These are phyloP conservation scores for Geranomyces variabilis DNA, from an alignment of 192 early-diverging fungal species.

Conservation along the genomic window DNA sequence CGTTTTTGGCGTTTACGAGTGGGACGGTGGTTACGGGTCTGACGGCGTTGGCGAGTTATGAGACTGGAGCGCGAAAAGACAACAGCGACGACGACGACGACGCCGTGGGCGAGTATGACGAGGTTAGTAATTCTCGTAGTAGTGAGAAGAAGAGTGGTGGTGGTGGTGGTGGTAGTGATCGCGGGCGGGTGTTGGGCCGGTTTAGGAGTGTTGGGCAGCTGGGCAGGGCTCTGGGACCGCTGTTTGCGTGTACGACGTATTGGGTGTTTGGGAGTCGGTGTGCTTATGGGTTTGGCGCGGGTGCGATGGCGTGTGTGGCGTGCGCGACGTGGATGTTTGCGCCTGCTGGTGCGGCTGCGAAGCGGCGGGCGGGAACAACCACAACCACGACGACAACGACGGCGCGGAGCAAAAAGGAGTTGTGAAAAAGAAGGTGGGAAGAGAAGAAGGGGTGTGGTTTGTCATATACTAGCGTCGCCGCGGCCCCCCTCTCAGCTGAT, in stretches of 20 bases:
- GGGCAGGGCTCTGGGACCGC: slow-evolving; percentile 84
- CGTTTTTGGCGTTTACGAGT: slow-evolving; percentile 87
- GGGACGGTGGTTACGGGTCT: slow-evolving; percentile 95
- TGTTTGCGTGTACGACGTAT: slow-evolving; percentile 84
- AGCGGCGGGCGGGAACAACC: no score
- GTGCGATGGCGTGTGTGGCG: slow-evolving; percentile 32
- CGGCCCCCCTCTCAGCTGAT: no score
- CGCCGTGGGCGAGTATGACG: no score
- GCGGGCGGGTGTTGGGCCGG: slow-evolving; percentile 76
- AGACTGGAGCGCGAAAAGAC: slow-evolving; percentile 13
- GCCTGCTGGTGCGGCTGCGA: no score
- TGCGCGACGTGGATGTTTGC: not conserved
- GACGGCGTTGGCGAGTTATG: slow-evolving; percentile 70
- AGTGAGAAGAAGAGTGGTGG: slow-evolving; percentile 30
- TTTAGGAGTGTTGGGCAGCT: slow-evolving; percentile 91
- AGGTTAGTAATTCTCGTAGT: no score
- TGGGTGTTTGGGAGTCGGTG: slow-evolving; percentile 62
- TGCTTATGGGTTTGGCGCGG: slow-evolving; percentile 38
- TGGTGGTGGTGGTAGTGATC: slow-evolving; percentile 13
- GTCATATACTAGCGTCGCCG: no score
- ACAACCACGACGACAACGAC: no score
- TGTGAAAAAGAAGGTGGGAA: no score
- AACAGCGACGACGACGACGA: not conserved
- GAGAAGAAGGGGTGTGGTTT: no score
- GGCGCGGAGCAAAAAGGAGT: no score